phyloP scores from a whole-genome alignment of 2,329 filamentous ascomycete genomes.

The Fusarium sp. region DNA sequence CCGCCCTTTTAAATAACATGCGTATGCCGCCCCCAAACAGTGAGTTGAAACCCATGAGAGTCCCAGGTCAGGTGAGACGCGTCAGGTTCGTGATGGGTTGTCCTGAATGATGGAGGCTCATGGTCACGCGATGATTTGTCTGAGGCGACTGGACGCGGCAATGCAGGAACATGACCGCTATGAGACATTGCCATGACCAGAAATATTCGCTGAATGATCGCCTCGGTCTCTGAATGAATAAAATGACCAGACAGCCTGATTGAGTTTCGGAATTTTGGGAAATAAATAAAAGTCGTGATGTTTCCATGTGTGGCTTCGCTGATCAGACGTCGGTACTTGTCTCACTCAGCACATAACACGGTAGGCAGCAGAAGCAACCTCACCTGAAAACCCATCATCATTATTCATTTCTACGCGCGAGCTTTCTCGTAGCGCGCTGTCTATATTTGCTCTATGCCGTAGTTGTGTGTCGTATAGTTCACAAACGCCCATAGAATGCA shows the following conservation, averaged over 20 bases:
- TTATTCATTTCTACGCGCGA: conserved; percentile 14
- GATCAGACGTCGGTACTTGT: conserved; percentile 33
- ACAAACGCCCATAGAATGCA: conserved; percentile 31
- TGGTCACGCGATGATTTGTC: conserved; percentile 29
- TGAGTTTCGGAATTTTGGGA: conserved; percentile 7
- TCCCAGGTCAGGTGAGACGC: conserved; percentile 35
- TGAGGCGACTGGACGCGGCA: conserved; percentile 10
- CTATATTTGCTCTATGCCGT: conserved; percentile 19
- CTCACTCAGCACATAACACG: not conserved
- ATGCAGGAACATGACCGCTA: conserved; percentile 39
- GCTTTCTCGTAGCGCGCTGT: conserved; percentile 13
- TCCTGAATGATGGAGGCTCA: conserved; percentile 28
- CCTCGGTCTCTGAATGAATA: not conserved
- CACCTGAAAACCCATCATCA: conserved; percentile 14
- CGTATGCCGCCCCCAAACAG: not conserved
- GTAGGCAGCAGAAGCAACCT: conserved; percentile 23
- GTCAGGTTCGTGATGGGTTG: conserved; percentile 37
- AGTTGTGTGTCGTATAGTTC: conserved; percentile 16
- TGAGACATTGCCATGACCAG: conserved; percentile 35
- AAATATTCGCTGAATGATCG: conserved; percentile 29
- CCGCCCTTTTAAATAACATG: conserved; percentile 25
- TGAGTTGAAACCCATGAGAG: conserved; percentile 3
- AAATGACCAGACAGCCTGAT: conserved; percentile 32
- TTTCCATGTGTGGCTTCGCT: conserved; percentile 33
- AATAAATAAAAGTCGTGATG: conserved; percentile 26